A percentile compares a stretch with the other conserved stretches of the same genome.
Conservation (phyloP, 2,329 filamentous ascomycete genomes). For the Onygenales sp. region DNA sequence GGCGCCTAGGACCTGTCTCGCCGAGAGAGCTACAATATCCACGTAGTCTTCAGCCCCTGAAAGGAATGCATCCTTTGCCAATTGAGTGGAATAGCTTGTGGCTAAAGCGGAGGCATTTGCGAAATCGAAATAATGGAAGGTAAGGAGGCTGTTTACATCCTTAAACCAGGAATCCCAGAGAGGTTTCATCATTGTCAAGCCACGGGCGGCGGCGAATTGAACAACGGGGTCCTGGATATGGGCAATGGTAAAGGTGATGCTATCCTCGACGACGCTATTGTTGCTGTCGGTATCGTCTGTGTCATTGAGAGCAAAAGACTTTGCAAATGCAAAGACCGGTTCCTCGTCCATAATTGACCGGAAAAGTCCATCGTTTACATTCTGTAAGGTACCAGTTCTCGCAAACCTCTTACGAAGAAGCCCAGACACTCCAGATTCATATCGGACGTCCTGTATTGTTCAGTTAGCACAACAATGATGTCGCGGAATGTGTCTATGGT, state of each 20-base stretch:
- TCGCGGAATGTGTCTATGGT: not conserved
- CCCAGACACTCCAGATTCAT: conserved; percentile 62
- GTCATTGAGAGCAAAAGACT: conserved; percentile 47
- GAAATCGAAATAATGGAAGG: conserved; percentile 70
- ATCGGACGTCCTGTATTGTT: conserved; percentile 39
- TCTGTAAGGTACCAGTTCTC: conserved; percentile 54
- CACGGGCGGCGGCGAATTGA: conserved; percentile 67
- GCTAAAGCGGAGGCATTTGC: conserved; percentile 54
- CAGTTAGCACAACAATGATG: not conserved
- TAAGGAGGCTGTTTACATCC: conserved; percentile 53
- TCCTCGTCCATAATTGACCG: conserved; percentile 66
- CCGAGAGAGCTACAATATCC: conserved; percentile 67
- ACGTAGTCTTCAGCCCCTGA: conserved; percentile 68
- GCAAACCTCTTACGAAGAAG: conserved; percentile 61
- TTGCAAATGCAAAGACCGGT: conserved; percentile 72
- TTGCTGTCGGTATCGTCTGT: conserved; percentile 10
- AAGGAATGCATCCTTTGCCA: conserved; percentile 60
- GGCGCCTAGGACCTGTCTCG: conserved; percentile 70
- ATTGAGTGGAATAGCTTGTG: conserved; percentile 61
- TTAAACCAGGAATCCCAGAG: conserved; percentile 70
- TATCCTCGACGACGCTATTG: conserved; percentile 33
- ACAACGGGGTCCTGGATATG: conserved; percentile 70
- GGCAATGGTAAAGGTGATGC: conserved; percentile 64
- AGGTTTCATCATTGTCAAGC: conserved; percentile 67
- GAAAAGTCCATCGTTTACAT: conserved; percentile 57